These are phyloP conservation scores for Penicillium freii DNA, from an alignment of 2,329 filamentous ascomycete species.

Conservation along the genomic window DNA sequence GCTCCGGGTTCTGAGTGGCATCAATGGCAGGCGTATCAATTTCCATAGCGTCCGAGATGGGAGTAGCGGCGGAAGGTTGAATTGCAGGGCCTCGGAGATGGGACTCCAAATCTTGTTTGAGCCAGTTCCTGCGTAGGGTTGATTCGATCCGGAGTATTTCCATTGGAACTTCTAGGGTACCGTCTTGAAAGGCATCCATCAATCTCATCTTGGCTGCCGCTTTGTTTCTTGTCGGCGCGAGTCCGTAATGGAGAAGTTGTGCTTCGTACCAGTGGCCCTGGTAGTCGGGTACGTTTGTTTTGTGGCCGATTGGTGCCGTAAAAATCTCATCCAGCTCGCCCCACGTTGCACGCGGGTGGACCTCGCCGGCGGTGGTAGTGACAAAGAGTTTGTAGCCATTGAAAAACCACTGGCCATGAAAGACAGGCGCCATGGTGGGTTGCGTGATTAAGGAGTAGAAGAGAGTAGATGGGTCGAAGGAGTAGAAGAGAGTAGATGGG, in stretches of 20 bases:
- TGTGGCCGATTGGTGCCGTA: constrained; percentile 3
- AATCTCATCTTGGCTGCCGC: constrained; percentile 59
- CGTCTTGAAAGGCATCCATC: constrained; percentile 54
- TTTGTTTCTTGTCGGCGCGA: constrained; percentile 57
- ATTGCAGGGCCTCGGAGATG: not conserved
- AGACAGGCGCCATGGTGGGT: constrained; percentile 22
- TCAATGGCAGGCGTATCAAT: not conserved
- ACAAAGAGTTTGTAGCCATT: constrained; percentile 47
- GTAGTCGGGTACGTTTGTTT: constrained; percentile 43
- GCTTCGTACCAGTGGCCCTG: constrained; percentile 63
- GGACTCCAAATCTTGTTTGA: constrained; percentile 44
- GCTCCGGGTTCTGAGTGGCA: not conserved
- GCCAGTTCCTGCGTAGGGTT: constrained; percentile 58
- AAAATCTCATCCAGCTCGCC: constrained; percentile 49
- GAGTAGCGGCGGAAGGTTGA: no score
- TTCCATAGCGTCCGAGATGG: not conserved
- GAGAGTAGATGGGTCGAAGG: not conserved
- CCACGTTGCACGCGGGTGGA: constrained; percentile 47
- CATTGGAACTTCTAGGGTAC: constrained; percentile 50
- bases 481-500: not conserved
- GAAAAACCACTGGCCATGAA: constrained; percentile 46
- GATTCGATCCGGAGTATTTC: constrained; percentile 52
- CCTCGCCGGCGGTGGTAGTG: constrained; percentile 41
- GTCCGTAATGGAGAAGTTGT: constrained; percentile 62
- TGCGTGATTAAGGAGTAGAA: no score